Base-by-base conservation (phyloP, 176 grass and related monocot species). In the Pontederia paniculata region DNA sequence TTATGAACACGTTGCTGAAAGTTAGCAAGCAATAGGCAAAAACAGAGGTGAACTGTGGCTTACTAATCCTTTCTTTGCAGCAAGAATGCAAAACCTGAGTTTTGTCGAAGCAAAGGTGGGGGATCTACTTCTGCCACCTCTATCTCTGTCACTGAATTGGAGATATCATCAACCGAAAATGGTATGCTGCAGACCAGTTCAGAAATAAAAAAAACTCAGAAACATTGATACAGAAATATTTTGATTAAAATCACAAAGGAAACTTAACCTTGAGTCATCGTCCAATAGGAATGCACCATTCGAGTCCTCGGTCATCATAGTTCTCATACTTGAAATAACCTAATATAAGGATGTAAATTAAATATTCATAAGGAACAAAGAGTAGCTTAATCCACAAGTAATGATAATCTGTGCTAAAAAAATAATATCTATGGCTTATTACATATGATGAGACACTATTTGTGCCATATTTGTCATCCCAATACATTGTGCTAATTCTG, bases 21-120 rank as follows among this genome's bases (percentile, higher is more conserved):
- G 66, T 15, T 65, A 58, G 44, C 47, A 14, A 57, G 28, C 28
- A 37, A 37, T 37, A 37, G 28, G 56, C 19, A 56, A 23, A 58
- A 42, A 4, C 5, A 9, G 23, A 9, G 23, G 41, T 2, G 14
- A 41, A 44, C 45, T 15, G 1, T 23, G 13, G 28, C 59, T 42
- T 37, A 73, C 71, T 88, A 82, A 50, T 85, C 78, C 61, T 74
- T 59, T 72, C 89, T 82, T 64, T 85, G 84, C 58, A 84, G 83
- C 74, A 95, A 82, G 88, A 95, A 95, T 17, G 84, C 84, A 85
- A 95, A 95, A 75, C 65, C 71, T 74, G 89, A 78, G 75, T 95
- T 83, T 62, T 88, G 76, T 67, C 45, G 74, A 58, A 95, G 74
- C 70, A 81, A 81, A 57, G 69, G 50, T 44, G 86, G 69, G 48